Base-by-base conservation (phyloP, 768 basidiomycete species). In the Boletus speciosus region DNA sequence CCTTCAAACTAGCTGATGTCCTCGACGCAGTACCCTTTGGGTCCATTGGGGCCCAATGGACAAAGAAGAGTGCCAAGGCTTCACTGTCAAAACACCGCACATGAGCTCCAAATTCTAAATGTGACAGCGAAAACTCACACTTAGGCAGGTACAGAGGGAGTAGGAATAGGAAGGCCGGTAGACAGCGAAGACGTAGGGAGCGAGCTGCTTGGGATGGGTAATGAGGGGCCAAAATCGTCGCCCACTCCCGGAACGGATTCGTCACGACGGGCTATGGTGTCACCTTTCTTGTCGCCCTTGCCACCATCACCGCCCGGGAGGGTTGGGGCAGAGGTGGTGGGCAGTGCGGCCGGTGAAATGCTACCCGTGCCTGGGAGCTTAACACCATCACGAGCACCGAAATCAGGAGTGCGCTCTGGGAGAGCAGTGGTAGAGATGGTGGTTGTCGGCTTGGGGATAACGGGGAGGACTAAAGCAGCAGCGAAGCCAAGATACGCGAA, bases 401-500 rank as follows among this genome's bases (percentile, higher is more conserved):
- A 10, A 29, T 27, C 16, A 43, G 25, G 15, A 9, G 25, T n/a
- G 5, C 16, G 1, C 5, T 4, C 2, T 7, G 25, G 29, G 6
- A 12, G 19, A 8, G 3, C 8, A 19, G 8, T 9, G 37, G 8
- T 4, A 4, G 8, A n/a, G 37, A 8, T 2, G 8, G 16, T 3
- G 40, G 40, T 14, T 23, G 23, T 12, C 6, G 40, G 14, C 40
- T 12, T 9, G 7, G 41, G 15, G 5, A 4, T 8, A 8, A 11
- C 19, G 7, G 45, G 42, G 6, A 48, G 6, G 23, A 8, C 52
- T 1, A 40, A 39, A 19, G 52, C 47, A 2, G 39, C 39, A n/a
- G 25, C 40, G 15, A 54, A 42, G 34, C 47, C 40, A 11, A 54
- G 52, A 40, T 42, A 54, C 41, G 36, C 19, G 39, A 35, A 54